Evolutionary conservation across 2,329 filamentous ascomycete genomes (phyloP), one percentile per base, ranked within the genome.

Genomic region (Ascochyta viciae-villosae): DNA sequence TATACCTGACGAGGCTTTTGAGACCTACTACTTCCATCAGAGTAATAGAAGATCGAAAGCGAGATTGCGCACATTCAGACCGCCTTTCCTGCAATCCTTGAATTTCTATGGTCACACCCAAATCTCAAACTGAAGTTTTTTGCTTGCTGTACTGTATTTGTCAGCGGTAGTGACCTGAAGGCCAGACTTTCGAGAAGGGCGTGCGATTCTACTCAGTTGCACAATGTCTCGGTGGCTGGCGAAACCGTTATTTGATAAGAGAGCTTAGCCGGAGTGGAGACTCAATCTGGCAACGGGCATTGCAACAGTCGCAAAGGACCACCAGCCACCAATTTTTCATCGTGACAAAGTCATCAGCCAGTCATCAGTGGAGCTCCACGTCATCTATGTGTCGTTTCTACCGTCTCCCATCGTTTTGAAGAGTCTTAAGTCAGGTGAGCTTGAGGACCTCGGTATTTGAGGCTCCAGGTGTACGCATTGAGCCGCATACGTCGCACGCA

Each of bases 401-500:
- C 24, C 23, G 15, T 6, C 27, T 29, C 31, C 38, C 37, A 47
- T 42, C 37, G 23, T 19, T 24, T n/a, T 46, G 9, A 16, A 37
- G 37, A 29, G 6, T 27, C n/a, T 38, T 16, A 22, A 16, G 24
- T 56, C 53, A 56, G 47, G 38, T 41, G 47, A 27, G 9, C 22
- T 6, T 6, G 6, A 27, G 12, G 0, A 38, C 10, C 19, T 33
- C 19, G 19, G n/a, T 34, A 34, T 40, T 48, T 31, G 22, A 38
- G 22, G 27, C 27, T 39, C n/a, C 27, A 26, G 15, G 4, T 33
- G 41, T 31, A 57, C 53, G 42, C 27, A 48, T 54, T 49, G 40
- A 54, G 57, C 57, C 50, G 50, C 57, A 44, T 22, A 48, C 12
- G 57, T 56, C 40, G 38, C 33, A 49, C 54, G 43, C 40, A 40